A percentile compares a stretch with the other conserved stretches of the same genome.
phyloP scores from a whole-genome alignment of 192 early-diverging fungal species.

The Podochytrium sp. region DNA sequence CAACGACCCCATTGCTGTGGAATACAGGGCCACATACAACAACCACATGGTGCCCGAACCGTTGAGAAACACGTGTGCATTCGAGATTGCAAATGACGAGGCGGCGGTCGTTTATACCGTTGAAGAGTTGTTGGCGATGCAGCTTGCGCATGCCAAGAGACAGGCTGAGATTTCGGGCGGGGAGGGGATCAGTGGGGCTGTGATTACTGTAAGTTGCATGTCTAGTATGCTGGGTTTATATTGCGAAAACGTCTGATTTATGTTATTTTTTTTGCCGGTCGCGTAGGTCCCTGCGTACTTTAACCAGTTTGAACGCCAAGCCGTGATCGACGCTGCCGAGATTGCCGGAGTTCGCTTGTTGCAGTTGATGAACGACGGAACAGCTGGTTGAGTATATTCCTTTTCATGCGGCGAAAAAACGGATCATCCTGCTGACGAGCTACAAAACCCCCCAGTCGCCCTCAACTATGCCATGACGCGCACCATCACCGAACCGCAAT shows the following conservation, averaged over 20 bases:
- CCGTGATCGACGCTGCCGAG: conserved; percentile 90
- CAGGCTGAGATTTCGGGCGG: conserved; percentile 78
- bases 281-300: conserved; percentile 89
- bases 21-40: conserved; percentile 76
- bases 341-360: conserved; percentile 84
- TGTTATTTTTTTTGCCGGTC: too few relatives aligned
- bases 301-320: conserved; percentile 87
- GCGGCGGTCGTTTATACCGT: conserved; percentile 54
- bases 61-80: conserved; percentile 67
- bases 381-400: conserved; percentile 63
- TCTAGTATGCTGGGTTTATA: neutral
- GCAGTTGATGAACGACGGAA: conserved; percentile 89
- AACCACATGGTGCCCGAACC: conserved; percentile 79
- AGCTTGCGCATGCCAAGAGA: conserved; percentile 84
- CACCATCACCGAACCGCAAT: conserved; percentile 65
- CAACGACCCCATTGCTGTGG: conserved; percentile 66
- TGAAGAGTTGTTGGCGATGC: conserved; percentile 93
- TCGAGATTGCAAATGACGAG: conserved; percentile 65
- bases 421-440: conserved; percentile 4
- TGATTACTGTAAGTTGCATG: conserved; percentile 81
- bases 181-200: conserved; percentile 79
- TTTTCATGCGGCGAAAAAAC: neutral
- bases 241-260: neutral
- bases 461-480: conserved; percentile 87
- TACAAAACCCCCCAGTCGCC: conserved; percentile 78